Percentiles rank a stretch among this genome's conserved stretches.
Conservation (phyloP, 2,329 filamentous ascomycete species). For the Aschersonia sp. region DNA sequence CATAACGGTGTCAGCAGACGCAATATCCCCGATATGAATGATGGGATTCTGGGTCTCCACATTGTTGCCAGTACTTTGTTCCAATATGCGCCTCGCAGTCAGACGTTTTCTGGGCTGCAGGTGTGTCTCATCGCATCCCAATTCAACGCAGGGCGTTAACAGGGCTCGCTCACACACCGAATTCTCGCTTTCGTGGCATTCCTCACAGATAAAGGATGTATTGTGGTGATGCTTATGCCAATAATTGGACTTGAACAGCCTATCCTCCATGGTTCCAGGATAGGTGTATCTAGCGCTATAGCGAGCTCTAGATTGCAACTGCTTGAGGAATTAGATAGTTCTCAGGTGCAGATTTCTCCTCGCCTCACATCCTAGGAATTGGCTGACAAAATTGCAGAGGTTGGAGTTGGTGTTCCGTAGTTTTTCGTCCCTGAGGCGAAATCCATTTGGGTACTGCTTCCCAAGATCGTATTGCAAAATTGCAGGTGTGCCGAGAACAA, state of each 20-base stretch:
- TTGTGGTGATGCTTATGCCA: constrained; percentile 15
- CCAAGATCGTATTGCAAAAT: constrained; percentile 17
- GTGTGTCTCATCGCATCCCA: constrained; percentile 4
- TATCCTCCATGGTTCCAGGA: constrained; percentile 13
- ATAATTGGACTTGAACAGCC: constrained; percentile 15
- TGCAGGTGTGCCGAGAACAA: constrained; percentile 13
- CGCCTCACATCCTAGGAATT: constrained; percentile 7
- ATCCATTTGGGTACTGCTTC: constrained; percentile 7
- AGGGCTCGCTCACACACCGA: constrained; percentile 6
- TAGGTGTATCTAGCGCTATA: constrained; percentile 8
- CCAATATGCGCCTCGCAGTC: not conserved
- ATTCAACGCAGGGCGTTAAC: constrained; percentile 3
- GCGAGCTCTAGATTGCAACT: constrained; percentile 3
- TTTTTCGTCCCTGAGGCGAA: constrained; percentile 5
- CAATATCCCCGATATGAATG: constrained; percentile 22
- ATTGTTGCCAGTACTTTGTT: constrained; percentile 5
- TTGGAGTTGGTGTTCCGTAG: constrained; percentile 1
- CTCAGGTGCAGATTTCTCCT: constrained; percentile 1
- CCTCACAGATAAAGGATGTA: not conserved
- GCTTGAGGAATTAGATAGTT: constrained; percentile 4
- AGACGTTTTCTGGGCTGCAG: constrained; percentile 16
- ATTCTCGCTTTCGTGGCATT: not conserved
- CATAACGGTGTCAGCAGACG: constrained; percentile 24
- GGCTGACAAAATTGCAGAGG: constrained; percentile 12
- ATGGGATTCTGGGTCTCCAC: constrained; percentile 1